These are phyloP conservation scores for Colletotrichum agaves DNA, from an alignment of 2,329 filamentous ascomycete species.

Conservation along the genomic window DNA sequence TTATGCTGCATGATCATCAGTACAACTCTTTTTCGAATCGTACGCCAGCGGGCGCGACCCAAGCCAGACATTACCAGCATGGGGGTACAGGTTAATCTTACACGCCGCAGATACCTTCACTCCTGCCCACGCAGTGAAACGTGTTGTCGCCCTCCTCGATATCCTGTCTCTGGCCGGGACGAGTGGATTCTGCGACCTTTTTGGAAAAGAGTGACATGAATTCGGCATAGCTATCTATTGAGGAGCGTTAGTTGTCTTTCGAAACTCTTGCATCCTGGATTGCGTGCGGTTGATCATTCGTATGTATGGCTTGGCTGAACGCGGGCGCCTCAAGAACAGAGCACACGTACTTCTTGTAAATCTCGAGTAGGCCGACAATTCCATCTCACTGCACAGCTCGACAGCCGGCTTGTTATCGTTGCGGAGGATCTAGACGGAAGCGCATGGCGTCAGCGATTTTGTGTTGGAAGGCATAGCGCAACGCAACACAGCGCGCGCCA, in stretches of 20 bases:
- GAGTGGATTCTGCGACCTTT: conserved; percentile 87
- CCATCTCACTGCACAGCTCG: conserved; percentile 81
- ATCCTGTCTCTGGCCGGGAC: conserved; percentile 83
- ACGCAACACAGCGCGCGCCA: background rate
- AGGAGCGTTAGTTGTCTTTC: background rate
- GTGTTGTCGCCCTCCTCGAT: conserved; percentile 85
- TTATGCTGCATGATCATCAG: conserved; percentile 58
- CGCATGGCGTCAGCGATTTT: conserved; percentile 13
- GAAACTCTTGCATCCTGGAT: background rate
- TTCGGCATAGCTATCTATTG: conserved; percentile 42
- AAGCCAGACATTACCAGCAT: background rate
- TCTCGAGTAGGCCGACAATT: conserved; percentile 81
- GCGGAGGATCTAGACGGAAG: conserved; percentile 74
- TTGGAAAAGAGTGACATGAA: conserved; percentile 89
- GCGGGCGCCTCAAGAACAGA: background rate
- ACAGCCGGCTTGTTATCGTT: conserved; percentile 81
- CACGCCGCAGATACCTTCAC: conserved; percentile 78
- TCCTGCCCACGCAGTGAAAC: conserved; percentile 82
- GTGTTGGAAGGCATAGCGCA: conserved; percentile 7
- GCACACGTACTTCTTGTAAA: conserved; percentile 76
- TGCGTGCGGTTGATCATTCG: background rate
- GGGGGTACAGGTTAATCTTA: conserved; percentile 16
- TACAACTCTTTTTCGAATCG: background rate
- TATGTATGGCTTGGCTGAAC: background rate
- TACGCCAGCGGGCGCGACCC: background rate